Evolutionary conservation across 176 grass and related monocot genomes (phyloP).

Genomic region (Triticum dicoccoides): DNA sequence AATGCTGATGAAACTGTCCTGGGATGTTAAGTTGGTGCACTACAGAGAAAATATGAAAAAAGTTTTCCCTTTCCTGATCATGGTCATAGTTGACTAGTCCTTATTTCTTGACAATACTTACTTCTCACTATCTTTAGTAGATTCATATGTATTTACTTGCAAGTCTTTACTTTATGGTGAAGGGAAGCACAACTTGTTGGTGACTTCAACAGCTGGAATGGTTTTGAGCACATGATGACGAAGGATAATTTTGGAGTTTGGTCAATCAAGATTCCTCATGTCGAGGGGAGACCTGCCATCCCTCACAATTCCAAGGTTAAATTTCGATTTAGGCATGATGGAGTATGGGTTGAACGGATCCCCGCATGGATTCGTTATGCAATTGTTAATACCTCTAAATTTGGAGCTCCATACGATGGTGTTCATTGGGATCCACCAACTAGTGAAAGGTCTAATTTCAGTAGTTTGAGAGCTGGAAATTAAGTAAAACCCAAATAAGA

Average conservation of each 20-base stretch:
- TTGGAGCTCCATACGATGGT: slow-evolving; percentile 86
- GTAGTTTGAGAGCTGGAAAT: background rate
- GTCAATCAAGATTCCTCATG: slow-evolving; percentile 65
- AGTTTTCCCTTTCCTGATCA: background rate
- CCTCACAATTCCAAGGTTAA: slow-evolving; percentile 87
- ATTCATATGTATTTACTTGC: slow-evolving; percentile 15
- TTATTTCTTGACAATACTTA: background rate
- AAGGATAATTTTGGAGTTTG: slow-evolving; percentile 88
- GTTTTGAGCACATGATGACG: slow-evolving; percentile 66
- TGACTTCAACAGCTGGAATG: slow-evolving; percentile 89
- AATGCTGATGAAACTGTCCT: background rate
- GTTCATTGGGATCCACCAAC: slow-evolving; percentile 81
- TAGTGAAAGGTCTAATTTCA: slow-evolving; percentile 58
- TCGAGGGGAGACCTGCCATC: slow-evolving; percentile 53
- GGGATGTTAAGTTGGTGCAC: background rate
- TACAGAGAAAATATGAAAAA: background rate
- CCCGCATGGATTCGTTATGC: slow-evolving; percentile 89
- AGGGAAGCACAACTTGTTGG: slow-evolving; percentile 96
- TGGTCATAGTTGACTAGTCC: background rate
- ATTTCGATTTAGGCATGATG: slow-evolving; percentile 80
- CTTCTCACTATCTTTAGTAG: background rate
- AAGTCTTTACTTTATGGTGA: slow-evolving; percentile 15
- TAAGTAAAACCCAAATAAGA: background rate
- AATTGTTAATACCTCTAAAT: slow-evolving; percentile 62
- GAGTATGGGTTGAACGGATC: slow-evolving; percentile 68